Evolutionary conservation across 2,329 filamentous ascomycete genomes (phyloP).

Genomic region (Trichothecium sympodiale): DNA sequence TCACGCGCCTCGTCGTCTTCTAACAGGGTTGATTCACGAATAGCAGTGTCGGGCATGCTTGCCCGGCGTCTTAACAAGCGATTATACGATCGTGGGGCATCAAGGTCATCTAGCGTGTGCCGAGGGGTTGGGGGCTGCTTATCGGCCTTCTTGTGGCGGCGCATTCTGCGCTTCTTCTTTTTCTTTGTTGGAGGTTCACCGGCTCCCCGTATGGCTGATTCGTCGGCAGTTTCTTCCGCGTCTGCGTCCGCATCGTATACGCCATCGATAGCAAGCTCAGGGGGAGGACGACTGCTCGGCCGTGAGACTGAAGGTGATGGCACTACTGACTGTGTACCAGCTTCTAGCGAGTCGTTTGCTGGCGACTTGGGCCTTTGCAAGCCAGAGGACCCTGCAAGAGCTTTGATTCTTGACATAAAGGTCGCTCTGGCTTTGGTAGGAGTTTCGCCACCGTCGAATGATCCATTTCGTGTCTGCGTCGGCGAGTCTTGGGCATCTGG

Average conservation of each 20-base stretch:
- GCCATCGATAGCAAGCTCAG: constrained; percentile 42
- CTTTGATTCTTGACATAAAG: constrained; percentile 70
- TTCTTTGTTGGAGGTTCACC: constrained; percentile 30
- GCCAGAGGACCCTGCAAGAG: constrained; percentile 47
- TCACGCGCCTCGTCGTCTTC: constrained; percentile 62
- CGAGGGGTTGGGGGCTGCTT: constrained; percentile 54
- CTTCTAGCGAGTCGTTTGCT: constrained; percentile 18
- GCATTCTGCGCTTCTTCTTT: constrained; percentile 56
- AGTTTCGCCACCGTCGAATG: constrained; percentile 55
- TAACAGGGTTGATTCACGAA: constrained; percentile 50
- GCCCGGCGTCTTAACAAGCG: constrained; percentile 51
- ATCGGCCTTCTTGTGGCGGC: constrained; percentile 40
- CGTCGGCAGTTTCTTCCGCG: constrained; percentile 78
- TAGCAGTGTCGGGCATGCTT: constrained; percentile 52
- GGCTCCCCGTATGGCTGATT: constrained; percentile 37
- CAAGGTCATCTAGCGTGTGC: constrained; percentile 26
- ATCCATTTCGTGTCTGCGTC: constrained; percentile 48
- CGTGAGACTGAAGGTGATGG: constrained; percentile 37
- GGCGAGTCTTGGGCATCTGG: constrained; percentile 38
- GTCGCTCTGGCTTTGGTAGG: constrained; percentile 48
- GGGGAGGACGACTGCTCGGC: constrained; percentile 32
- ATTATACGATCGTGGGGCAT: constrained; percentile 28
- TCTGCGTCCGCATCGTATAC: constrained; percentile 47
- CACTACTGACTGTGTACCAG: constrained; percentile 26
- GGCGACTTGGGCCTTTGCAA: constrained; percentile 34